Conservation (phyloP, 192 early-diverging fungal genomes). For the Backusella psychrophila region DNA sequence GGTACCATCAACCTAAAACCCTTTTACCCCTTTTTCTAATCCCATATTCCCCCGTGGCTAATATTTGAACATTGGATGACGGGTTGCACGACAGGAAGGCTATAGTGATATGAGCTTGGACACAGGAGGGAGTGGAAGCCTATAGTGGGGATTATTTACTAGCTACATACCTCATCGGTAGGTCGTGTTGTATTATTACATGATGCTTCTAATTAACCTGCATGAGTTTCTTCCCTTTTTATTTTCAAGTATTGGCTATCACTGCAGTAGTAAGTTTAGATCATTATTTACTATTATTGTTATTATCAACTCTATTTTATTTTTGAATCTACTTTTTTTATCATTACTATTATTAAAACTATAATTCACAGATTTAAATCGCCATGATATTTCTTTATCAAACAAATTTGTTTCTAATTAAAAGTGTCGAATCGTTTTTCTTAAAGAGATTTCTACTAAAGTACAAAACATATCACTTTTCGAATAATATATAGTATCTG, state of each 20-base stretch:
- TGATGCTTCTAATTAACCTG: constrained; percentile 5
- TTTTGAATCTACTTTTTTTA: too few relatives aligned
- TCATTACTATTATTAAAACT: neutral
- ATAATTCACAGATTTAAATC: constrained; percentile 41
- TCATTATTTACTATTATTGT: neutral
- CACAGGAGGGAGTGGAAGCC: constrained; percentile 17
- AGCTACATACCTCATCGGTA: constrained; percentile 58
- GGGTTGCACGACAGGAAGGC: constrained; percentile 45
- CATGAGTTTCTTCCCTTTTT: neutral
- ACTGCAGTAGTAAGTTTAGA: constrained; percentile 48
- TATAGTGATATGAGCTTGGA: constrained; percentile 45
- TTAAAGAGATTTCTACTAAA: too few relatives aligned
- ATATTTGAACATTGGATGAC: constrained; percentile 38
- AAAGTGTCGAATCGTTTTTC: constrained; percentile 40
- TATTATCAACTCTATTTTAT: neutral
- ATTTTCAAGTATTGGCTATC: constrained; percentile 49
- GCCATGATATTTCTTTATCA: constrained; percentile 42
- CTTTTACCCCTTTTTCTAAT: neutral
- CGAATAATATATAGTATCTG: constrained; percentile 26
- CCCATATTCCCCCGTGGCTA: constrained; percentile 2
- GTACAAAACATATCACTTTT: neutral
- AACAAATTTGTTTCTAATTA: constrained; percentile 50
- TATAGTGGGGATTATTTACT: constrained; percentile 56
- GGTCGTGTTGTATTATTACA: neutral
- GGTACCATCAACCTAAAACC: constrained; percentile 25